These are phyloP conservation scores for Phytophthora quininea DNA, from an alignment of 352 stramenopile species.

Conservation along the genomic window DNA sequence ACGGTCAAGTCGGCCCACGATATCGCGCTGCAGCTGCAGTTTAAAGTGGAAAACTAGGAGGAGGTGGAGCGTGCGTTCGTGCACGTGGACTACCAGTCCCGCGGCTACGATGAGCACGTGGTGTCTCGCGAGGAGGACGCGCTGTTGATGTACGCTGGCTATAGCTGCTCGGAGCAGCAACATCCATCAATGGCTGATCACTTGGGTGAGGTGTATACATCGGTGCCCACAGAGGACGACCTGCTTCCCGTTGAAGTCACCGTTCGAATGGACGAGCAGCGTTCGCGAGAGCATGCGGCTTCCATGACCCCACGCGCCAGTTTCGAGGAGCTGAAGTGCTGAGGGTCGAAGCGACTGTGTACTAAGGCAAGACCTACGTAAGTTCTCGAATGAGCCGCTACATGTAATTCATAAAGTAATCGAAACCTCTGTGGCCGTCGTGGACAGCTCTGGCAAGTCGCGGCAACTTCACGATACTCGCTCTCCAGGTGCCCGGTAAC, in stretches of 20 bases:
- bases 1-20: conserved; percentile 93
- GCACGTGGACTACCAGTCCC: conserved; percentile 93
- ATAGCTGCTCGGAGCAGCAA: conserved; percentile 13
- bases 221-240: conserved; percentile 25
- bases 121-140: conserved; percentile 60
- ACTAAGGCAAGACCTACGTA: conserved; percentile 20
- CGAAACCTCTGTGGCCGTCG: no score
- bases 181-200: conserved; percentile 7
- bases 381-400: no score
- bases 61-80: conserved; percentile 95
- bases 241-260: conserved; percentile 1
- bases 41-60: conserved; percentile 91
- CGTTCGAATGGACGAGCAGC: conserved; percentile 6
- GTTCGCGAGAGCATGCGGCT: conserved; percentile 12
- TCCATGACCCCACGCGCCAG: conserved; percentile 12
- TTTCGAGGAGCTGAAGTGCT: conserved; percentile 25
- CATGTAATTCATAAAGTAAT: no score
- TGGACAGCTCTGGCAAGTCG: no score
- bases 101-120: conserved; percentile 77
- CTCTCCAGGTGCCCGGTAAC: no score
- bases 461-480: no score
- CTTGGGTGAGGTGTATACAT: conserved; percentile 23
- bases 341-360: conserved; percentile 4
- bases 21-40: conserved; percentile 94
- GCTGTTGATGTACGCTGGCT: conserved; percentile 51